Evolutionary conservation across 192 early-diverging fungal species (phyloP).

Genomic region (Umbelopsis vinacea): DNA sequence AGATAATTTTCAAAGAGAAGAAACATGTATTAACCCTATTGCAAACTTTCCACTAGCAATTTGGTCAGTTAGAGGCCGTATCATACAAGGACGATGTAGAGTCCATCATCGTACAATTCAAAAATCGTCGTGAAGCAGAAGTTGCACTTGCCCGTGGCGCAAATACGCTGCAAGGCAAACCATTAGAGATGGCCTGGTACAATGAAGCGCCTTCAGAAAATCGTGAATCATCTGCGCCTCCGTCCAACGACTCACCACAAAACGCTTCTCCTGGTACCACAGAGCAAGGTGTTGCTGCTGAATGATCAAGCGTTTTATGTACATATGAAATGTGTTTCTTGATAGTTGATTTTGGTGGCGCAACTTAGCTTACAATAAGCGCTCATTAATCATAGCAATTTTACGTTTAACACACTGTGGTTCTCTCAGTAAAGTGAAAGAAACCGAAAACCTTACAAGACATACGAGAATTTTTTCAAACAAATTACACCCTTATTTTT

Average conservation of each 20-base stretch:
- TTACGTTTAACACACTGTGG: conserved; percentile 2
- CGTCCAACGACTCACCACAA: conserved; percentile 28
- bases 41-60: conserved; percentile 32
- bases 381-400: not conserved
- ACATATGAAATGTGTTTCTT: conserved; percentile 13
- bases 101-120: conserved; percentile 53
- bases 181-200: conserved; percentile 36
- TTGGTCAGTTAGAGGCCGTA: conserved; percentile 56
- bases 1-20: not conserved
- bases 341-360: not conserved
- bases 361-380: not conserved
- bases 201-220: conserved; percentile 24
- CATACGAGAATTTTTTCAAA: not conserved
- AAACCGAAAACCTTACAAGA: not conserved
- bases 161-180: conserved; percentile 30
- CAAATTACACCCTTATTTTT: not conserved
- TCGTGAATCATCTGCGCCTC: conserved; percentile 18
- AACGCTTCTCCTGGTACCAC: conserved; percentile 23
- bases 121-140: conserved; percentile 62
- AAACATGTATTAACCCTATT: not conserved
- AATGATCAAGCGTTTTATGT: conserved; percentile 16
- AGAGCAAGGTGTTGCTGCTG: not conserved
- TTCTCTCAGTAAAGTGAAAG: not conserved
- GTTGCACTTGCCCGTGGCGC: conserved; percentile 32
- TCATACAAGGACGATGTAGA: conserved; percentile 46